Evolutionary conservation across 1,284 basidiomycete genomes (phyloP).

Genomic region (Naganishia sp.): DNA sequence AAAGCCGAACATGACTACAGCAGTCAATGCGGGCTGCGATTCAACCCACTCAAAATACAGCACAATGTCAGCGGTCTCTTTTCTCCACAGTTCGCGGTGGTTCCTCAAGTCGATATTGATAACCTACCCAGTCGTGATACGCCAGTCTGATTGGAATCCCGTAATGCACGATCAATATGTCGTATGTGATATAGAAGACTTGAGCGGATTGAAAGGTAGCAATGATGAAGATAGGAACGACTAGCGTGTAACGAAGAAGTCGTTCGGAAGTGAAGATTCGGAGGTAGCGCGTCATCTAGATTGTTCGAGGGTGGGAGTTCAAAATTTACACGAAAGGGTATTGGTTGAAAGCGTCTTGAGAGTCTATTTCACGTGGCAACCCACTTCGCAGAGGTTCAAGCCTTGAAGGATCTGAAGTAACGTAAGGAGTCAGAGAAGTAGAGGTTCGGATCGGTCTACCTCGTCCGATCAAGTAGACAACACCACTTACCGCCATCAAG

Average conservation of each 20-base stretch:
- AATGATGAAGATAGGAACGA: slow-evolving; percentile 11
- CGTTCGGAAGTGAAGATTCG: slow-evolving; percentile 11
- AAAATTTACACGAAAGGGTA: background rate
- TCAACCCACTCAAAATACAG: slow-evolving; percentile 6
- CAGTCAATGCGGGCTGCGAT: slow-evolving; percentile 13
- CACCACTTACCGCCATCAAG: slow-evolving; percentile 18
- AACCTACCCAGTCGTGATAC: slow-evolving; percentile 18
- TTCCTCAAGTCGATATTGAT: background rate
- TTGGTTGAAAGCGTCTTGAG: too few species aligned
- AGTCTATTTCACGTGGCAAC: background rate
- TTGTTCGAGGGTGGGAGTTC: background rate
- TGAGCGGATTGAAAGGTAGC: slow-evolving; percentile 24
- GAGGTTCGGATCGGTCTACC: background rate
- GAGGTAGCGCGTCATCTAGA: slow-evolving; percentile 16
- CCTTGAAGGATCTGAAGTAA: slow-evolving; percentile 13
- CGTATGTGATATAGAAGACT: slow-evolving; percentile 16
- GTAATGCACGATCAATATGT: slow-evolving; percentile 16
- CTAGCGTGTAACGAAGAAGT: slow-evolving; percentile 14
- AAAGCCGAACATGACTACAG: slow-evolving; percentile 5
- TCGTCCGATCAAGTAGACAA: background rate
- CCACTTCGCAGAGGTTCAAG: slow-evolving; percentile 19
- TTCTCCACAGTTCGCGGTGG: background rate
- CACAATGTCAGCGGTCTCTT: background rate
- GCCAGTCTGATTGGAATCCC: slow-evolving; percentile 5
- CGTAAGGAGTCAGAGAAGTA: background rate